Conservation (phyloP, 768 basidiomycete species). For the Hygrophorus pudorinus region DNA sequence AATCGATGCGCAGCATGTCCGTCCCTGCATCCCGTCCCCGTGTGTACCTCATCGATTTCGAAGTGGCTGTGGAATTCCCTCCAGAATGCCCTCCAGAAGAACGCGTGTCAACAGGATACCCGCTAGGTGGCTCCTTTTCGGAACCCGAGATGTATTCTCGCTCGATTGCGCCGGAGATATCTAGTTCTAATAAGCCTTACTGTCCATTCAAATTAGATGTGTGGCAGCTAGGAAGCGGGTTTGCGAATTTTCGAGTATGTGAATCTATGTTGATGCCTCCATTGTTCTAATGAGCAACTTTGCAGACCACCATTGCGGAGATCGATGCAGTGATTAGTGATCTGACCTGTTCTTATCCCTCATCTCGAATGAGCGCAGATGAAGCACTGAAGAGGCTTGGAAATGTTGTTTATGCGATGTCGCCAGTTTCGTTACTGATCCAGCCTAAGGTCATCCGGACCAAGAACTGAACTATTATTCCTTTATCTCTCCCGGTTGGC, state of each 20-base stretch:
- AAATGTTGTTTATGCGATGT: no score
- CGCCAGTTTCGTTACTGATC: no score
- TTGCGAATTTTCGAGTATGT: slow-evolving; percentile 11
- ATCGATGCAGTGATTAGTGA: slow-evolving; percentile 10
- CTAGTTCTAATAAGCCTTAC: slow-evolving; percentile 7
- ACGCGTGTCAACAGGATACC: slow-evolving; percentile 11
- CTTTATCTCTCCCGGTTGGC: no score
- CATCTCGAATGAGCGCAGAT: no score
- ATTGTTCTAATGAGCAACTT: not conserved
- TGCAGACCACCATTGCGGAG: slow-evolving; percentile 10
- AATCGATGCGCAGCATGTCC: slow-evolving; percentile 15
- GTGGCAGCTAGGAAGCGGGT: slow-evolving; percentile 18
- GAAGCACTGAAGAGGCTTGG: no score
- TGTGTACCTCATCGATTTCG: slow-evolving; percentile 24
- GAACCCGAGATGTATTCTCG: slow-evolving; percentile 13
- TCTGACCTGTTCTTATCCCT: no score
- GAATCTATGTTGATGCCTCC: not conserved
- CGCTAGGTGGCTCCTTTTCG: slow-evolving; percentile 13
- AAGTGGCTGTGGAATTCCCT: slow-evolving; percentile 19
- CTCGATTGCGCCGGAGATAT: slow-evolving; percentile 15
- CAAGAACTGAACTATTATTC: no score
- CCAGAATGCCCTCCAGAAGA: slow-evolving; percentile 9
- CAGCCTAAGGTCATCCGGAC: no score
- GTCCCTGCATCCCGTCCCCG: no score
- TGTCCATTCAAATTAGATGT: slow-evolving; percentile 20